Evolutionary conservation across 2,329 filamentous ascomycete genomes (phyloP), one percentile per base, ranked within the genome.

Genomic region (Coleophoma eucalyptorum): DNA sequence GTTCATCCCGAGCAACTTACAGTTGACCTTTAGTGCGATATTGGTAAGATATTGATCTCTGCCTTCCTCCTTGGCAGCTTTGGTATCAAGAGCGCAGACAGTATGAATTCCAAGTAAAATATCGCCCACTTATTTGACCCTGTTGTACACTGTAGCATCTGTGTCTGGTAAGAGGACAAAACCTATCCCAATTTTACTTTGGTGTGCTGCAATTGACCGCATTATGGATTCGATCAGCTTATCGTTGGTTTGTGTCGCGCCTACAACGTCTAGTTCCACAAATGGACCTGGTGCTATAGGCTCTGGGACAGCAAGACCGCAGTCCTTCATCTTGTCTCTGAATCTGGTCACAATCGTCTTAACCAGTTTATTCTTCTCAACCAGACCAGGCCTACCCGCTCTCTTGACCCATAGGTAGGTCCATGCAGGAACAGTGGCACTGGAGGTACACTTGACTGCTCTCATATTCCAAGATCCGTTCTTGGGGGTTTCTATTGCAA

Each of bases 11-110:
- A 86, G 86, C 18, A 83, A 72, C 66, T 93, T 94, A 47, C 91
- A 72, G 62, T 95, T 96, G 67, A 92, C 76, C 70, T 90, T 96
- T 50, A 95, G 72, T 0, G 75, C 82, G 2, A 89, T 75, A 51
- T 90, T 90, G 51, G 82, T 82, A 52, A 77, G 80, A 59, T 85
- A 86, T 44, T 80, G 72, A 16, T 57, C 52, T n/a, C n/a, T n/a
- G n/a, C n/a, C n/a, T 8, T 49, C 57, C 16, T 54, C 61, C 21
- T 54, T 55, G 13, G 51, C 43, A 19, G 52, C 47, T 48, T 58
- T 59, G 0, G 20, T 5, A 8, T 19, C 50, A 1, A 56, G n/a
- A 21, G 44, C 40, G 31, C 56, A 58, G 12, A 60, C 54, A 19
- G 47, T 60, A 20, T 48, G 54, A 32, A 58, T 32, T 2, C 54